phyloP scores from a whole-genome alignment of 345 rosid species.

The Acer yangbiense region DNA sequence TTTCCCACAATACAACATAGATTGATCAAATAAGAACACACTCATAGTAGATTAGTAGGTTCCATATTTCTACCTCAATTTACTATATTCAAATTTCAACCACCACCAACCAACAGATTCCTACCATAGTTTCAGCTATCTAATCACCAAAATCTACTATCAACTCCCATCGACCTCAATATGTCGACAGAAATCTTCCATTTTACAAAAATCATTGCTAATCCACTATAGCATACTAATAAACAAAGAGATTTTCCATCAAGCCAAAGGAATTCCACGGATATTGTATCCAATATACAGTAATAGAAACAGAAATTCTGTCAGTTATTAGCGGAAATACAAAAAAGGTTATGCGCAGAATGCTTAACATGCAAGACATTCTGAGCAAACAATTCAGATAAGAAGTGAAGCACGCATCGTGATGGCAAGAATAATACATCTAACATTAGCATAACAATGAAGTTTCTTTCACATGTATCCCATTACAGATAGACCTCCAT shows the following conservation, averaged over 20 bases:
- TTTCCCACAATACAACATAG: not conserved
- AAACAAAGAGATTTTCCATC: not conserved
- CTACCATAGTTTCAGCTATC: not conserved
- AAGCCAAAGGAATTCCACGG: not conserved
- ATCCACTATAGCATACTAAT: not conserved
- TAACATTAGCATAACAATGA: slow-evolving; percentile 24
- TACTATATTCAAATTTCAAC: not conserved
- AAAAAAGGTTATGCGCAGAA: not conserved
- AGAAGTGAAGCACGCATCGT: slow-evolving; percentile 7
- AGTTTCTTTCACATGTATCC: slow-evolving; percentile 17
- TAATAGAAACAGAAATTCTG: not conserved
- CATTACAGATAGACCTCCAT: slow-evolving; percentile 82
- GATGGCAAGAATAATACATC: slow-evolving; percentile 25
- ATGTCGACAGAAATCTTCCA: not conserved
- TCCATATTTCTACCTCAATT: not conserved
- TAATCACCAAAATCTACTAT: too few relatives aligned
- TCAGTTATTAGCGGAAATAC: not conserved
- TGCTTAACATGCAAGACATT: slow-evolving; percentile 6
- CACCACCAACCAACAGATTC: not conserved
- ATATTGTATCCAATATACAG: not conserved
- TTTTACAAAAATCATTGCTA: not conserved
- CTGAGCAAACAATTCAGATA: not conserved
- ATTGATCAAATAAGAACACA: not conserved
- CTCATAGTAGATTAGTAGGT: not conserved
- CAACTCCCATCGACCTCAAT: not conserved